Evolutionary conservation across 2,329 filamentous ascomycete species (phyloP).

Genomic region (Xylariaceae sp.): DNA sequence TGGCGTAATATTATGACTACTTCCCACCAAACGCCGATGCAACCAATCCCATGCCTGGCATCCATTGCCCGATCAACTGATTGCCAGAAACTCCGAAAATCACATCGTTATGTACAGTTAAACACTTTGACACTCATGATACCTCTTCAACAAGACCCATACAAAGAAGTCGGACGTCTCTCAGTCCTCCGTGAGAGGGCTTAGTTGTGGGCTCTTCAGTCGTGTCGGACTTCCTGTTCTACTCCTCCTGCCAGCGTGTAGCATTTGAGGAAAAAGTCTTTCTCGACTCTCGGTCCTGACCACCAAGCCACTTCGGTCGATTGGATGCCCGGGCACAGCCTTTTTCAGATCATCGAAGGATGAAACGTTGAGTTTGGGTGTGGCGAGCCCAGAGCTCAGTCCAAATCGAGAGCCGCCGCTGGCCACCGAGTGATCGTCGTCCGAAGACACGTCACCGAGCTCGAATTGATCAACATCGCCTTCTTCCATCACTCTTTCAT

Average conservation of each 20-base stretch:
- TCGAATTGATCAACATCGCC: slow-evolving; percentile 76
- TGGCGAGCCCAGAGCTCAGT: slow-evolving; percentile 64
- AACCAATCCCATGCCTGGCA: too few relatives aligned
- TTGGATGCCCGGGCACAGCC: slow-evolving; percentile 38
- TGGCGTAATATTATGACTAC: too few relatives aligned
- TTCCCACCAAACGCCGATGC: too few relatives aligned
- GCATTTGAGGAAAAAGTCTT: slow-evolving; percentile 60
- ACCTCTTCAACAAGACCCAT: too few relatives aligned
- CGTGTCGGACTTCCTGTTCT: slow-evolving; percentile 57
- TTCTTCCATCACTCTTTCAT: slow-evolving; percentile 84
- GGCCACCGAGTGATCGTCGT: slow-evolving; percentile 63
- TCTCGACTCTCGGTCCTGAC: slow-evolving; percentile 85
- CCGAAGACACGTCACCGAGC: slow-evolving; percentile 63
- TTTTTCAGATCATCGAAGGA: slow-evolving; percentile 48
- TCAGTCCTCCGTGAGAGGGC: slow-evolving; percentile 45
- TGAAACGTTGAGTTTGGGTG: slow-evolving; percentile 58
- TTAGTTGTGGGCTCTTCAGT: slow-evolving; percentile 56
- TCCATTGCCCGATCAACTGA: too few relatives aligned
- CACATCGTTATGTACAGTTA: too few relatives aligned
- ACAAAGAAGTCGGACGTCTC: too few relatives aligned
- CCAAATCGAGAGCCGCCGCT: slow-evolving; percentile 52
- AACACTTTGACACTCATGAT: too few relatives aligned
- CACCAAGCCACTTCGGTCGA: slow-evolving; percentile 70
- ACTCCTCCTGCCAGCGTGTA: slow-evolving; percentile 57
- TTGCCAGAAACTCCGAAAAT: too few relatives aligned